Evolutionary conservation across 768 basidiomycete genomes (phyloP).

Genomic region (Kwoniella sp.): DNA sequence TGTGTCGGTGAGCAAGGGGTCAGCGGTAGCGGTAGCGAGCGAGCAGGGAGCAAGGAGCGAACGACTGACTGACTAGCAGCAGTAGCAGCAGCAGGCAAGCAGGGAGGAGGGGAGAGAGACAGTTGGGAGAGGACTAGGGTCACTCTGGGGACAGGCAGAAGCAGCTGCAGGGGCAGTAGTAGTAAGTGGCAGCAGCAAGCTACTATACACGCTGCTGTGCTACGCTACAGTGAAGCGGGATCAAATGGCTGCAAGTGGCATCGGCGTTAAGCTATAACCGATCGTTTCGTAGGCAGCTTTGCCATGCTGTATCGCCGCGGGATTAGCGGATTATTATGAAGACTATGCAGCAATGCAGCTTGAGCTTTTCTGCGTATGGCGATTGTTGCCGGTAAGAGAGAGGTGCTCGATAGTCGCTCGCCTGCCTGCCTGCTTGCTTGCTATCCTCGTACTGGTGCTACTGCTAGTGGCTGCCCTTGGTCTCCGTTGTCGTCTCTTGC

Average conservation of each 20-base stretch:
- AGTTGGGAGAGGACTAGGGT: too few species aligned
- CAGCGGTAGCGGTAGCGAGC: not conserved
- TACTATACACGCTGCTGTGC: not conserved
- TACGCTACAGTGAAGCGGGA: slow-evolving; percentile 15
- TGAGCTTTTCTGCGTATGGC: too few species aligned
- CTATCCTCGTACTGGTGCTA: too few species aligned
- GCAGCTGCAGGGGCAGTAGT: not conserved
- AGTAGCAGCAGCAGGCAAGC: not conserved
- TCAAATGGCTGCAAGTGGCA: not conserved
- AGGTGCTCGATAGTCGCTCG: too few species aligned
- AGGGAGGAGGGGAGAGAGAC: not conserved
- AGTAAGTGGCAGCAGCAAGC: too few species aligned
- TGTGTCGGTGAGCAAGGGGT: slow-evolving; percentile 8
- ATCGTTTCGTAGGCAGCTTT: slow-evolving; percentile 19
- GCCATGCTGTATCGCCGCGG: slow-evolving; percentile 27
- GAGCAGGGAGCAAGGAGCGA: not conserved
- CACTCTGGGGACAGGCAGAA: not conserved
- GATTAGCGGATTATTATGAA: slow-evolving; percentile 2
- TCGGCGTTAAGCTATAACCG: slow-evolving; percentile 25
- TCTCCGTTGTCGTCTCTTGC: not conserved
- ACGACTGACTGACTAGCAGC: too few species aligned
- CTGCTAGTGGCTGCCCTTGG: not conserved
- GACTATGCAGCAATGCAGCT: too few species aligned
- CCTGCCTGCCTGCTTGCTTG: not conserved
- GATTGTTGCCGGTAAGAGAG: too few species aligned